Base-by-base conservation (phyloP, 2,329 filamentous ascomycete genomes). In the Fusarium neocosmosporiellum region DNA sequence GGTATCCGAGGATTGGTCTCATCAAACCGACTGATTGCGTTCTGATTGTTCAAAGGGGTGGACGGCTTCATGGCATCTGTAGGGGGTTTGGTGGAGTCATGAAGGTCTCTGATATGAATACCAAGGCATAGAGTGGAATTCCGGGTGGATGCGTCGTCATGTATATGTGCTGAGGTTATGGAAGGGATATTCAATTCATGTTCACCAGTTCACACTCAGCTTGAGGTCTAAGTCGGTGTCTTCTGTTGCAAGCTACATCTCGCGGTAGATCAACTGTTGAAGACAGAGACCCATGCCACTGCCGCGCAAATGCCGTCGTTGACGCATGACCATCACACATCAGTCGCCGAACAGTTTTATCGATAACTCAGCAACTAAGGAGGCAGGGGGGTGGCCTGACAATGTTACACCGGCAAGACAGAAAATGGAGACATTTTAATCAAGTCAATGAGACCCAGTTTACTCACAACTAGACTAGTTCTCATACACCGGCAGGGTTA, bases 1-100 rank as follows among this genome's bases (percentile, higher is more conserved):
- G 60, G 83, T 79, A 63, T 78, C n/a, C 48, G 66, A 7, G 63
- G 66, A 3, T 53, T 76, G 39, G 41, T 78, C 4, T 58, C 65
- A 5, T 69, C 73, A 2, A 54, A 62, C 24, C 46, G 53, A 10
- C 48, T 29, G 24, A 67, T 77, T 24, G 48, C 54, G 6, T 63
- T 77, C 29, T 69, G 20, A 58, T 22, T 9, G 9, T 9, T n/a
- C 10, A 29, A 11, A 7, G 9, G 22, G 8, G 14, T 18, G 22
- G 16, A 33, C 9, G 9, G 7, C 1, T 5, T 14, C 13, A 6
- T 4, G 20, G 20, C 4, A 53, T 20, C 4, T 14, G 8, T 31
- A 3, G 13, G 18, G 9, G 2, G 27, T 20, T 31, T 20, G 4
- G 27, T 6, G 27, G 18, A 48, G 11, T 20, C 46, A 53, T 9